Conservation (phyloP, 257 asterid species). For the Nyctanthes arbortristis region DNA sequence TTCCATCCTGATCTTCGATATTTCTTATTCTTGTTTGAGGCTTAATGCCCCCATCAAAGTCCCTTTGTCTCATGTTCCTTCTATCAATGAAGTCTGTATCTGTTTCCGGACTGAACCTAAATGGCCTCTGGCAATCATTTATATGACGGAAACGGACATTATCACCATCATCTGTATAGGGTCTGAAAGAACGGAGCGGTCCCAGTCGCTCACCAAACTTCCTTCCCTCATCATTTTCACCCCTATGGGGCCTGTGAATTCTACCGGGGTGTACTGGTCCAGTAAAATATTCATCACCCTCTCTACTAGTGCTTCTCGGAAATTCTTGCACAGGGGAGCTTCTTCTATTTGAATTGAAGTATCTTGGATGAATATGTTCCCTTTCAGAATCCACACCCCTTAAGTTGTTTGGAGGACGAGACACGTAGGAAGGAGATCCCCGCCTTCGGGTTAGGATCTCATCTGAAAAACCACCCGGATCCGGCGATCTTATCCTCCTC, state of each 20-base stretch:
- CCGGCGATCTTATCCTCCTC: conserved; percentile 82
- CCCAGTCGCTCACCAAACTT: conserved; percentile 70
- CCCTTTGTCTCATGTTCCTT: conserved; percentile 66
- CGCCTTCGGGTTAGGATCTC: conserved; percentile 70
- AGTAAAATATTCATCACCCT: conserved; percentile 52
- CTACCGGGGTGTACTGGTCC: conserved; percentile 46
- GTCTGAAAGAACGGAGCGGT: conserved; percentile 47
- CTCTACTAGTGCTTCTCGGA: conserved; percentile 54
- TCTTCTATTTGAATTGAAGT: conserved; percentile 54
- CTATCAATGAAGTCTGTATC: conserved; percentile 67
- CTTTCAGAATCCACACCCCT: conserved; percentile 60
- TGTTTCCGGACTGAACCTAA: conserved; percentile 58
- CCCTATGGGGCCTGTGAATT: conserved; percentile 45
- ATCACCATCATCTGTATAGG: conserved; percentile 51
- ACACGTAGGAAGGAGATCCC: conserved; percentile 57
- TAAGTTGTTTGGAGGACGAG: conserved; percentile 48
- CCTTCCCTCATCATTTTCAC: conserved; percentile 69
- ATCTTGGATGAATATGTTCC: conserved; percentile 56
- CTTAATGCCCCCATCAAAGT: conserved; percentile 68
- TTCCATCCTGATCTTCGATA: conserved; percentile 65
- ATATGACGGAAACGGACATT: conserved; percentile 47
- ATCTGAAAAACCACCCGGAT: conserved; percentile 60
- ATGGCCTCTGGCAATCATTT: conserved; percentile 61
- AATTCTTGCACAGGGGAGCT: conserved; percentile 49
- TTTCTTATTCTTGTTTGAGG: conserved; percentile 56